Conservation (phyloP, 768 basidiomycete genomes). For the Boletus reticuloceps region DNA sequence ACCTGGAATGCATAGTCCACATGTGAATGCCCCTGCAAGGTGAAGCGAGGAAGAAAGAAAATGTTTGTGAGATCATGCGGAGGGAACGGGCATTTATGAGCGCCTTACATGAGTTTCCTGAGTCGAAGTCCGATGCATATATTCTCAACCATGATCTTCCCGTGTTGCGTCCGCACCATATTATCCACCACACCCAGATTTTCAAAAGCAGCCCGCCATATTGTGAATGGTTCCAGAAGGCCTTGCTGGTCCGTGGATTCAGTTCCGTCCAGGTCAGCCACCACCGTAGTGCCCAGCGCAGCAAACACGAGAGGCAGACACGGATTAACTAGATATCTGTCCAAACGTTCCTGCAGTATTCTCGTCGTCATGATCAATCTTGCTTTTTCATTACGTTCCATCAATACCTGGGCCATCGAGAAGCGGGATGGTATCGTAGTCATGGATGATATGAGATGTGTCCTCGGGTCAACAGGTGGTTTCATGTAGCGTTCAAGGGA, state of each 20-base stretch:
- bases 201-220: conserved; percentile 10
- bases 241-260: neutral
- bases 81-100: neutral
- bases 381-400: conserved; percentile 5
- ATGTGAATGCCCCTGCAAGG: conserved; percentile 8
- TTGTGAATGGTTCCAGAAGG: neutral
- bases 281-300: neutral
- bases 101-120: conserved; percentile 6
- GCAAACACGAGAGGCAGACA: conserved; percentile 10
- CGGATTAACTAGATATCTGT: conserved; percentile 11
- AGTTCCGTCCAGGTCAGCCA: neutral
- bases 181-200: conserved; percentile 15
- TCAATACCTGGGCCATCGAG: conserved; percentile 13
- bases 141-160: neutral
- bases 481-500: conserved; percentile 20
- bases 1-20: conserved; percentile 19
- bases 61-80: neutral
- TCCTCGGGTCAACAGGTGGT: conserved; percentile 16
- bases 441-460: conserved; percentile 17
- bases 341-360: conserved; percentile 10
- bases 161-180: conserved; percentile 6
- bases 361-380: conserved; percentile 12
- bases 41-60: neutral
- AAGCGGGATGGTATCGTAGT: conserved; percentile 13
- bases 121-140: conserved; percentile 11